Evolutionary conservation across 306 rosid species (phyloP).

Genomic region (Cyclanthera cordifolia): DNA sequence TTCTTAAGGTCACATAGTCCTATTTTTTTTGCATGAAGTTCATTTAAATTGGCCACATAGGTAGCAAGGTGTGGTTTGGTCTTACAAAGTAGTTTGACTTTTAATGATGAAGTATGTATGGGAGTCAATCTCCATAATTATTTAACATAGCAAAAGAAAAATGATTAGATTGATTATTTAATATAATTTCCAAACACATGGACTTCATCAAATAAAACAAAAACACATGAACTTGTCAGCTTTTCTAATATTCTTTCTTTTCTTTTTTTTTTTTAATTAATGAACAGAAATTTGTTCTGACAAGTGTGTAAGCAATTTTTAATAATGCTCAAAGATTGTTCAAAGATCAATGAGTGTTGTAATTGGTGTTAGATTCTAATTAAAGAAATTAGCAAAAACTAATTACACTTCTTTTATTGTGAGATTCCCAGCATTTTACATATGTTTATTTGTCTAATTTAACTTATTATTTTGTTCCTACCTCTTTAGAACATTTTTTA

Average conservation of each 20-base stretch:
- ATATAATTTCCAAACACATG: neutral
- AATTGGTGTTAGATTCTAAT: neutral
- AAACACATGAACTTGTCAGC: slow-evolving; percentile 1
- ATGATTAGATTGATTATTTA: neutral
- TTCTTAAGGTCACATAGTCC: too few relatives aligned
- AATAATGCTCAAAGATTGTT: neutral
- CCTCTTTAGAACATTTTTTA: too few relatives aligned
- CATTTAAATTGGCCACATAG: too few relatives aligned
- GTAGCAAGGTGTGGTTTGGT: too few relatives aligned
- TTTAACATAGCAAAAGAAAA: neutral
- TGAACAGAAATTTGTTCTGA: neutral
- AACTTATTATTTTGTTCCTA: neutral
- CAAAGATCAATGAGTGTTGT: neutral
- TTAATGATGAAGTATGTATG: neutral
- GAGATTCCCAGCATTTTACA: too few relatives aligned
- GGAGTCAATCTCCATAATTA: neutral
- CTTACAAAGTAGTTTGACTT: neutral
- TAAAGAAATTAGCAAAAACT: neutral
- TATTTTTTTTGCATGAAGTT: too few relatives aligned
- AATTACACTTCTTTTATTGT: too few relatives aligned
- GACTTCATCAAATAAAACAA: neutral
- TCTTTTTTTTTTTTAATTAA: neutral
- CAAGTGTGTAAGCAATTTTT: neutral
- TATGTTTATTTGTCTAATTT: neutral
- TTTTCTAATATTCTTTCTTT: neutral